These are phyloP conservation scores for Prunus salicina DNA, from an alignment of 306 rosid species.

Conservation along the genomic window DNA sequence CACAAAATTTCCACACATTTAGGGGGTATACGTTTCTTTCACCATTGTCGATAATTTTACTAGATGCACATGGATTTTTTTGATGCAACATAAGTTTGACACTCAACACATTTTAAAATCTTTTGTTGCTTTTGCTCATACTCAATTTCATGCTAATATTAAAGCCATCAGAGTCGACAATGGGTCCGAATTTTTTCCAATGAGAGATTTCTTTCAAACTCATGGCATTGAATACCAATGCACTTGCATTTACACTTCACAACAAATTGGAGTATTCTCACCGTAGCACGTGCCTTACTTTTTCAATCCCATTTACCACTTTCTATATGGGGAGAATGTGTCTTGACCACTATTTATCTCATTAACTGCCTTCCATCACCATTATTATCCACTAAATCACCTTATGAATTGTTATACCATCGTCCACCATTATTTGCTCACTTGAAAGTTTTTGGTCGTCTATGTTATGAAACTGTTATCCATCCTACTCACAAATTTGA, in stretches of 20 bases:
- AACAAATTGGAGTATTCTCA: background rate
- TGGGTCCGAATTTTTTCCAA: background rate
- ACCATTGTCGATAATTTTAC: background rate
- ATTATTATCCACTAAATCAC: slow-evolving; percentile 17
- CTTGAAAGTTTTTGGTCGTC: no score
- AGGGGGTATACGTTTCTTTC: slow-evolving; percentile 5
- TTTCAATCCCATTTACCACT: slow-evolving; percentile 15
- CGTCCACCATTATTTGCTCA: no score
- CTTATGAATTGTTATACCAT: slow-evolving; percentile 10
- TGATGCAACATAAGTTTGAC: slow-evolving; percentile 8
- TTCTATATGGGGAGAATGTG: background rate
- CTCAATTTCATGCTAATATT: slow-evolving; percentile 4
- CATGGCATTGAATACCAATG: no score
- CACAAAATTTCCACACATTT: slow-evolving; percentile 3
- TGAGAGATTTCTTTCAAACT: no score
- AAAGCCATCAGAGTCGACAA: background rate
- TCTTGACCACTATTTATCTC: no score
- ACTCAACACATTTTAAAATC: background rate
- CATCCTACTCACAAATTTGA: no score
- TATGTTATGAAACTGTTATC: no score
- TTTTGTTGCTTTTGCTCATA: background rate
- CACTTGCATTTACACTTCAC: no score
- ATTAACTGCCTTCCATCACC: slow-evolving; percentile 10
- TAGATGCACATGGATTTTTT: slow-evolving; percentile 1
- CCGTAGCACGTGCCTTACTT: slow-evolving; percentile 5